phyloP scores from a whole-genome alignment of 1,284 basidiomycete genomes.

The Flammula alnicola region DNA sequence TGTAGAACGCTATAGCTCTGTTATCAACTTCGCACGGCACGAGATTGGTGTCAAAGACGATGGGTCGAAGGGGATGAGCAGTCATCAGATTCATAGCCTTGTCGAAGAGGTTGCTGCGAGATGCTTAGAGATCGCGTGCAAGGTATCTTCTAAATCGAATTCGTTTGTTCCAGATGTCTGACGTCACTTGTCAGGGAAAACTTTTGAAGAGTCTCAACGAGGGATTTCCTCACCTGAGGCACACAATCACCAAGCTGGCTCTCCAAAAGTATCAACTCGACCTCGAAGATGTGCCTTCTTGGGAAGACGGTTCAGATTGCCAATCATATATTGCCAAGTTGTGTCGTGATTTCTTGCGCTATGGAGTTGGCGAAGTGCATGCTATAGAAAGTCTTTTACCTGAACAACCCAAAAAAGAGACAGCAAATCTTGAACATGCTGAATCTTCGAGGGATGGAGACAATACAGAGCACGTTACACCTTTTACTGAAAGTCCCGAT shows the following conservation, averaged over 20 bases:
- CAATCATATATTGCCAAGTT: constrained; percentile 49
- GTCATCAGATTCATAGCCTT: constrained; percentile 45
- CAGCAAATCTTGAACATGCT: constrained; percentile 12
- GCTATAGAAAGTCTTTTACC: constrained; percentile 25
- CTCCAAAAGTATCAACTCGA: constrained; percentile 53
- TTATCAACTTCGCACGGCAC: constrained; percentile 57
- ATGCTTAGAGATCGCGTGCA: constrained; percentile 67
- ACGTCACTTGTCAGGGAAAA: constrained; percentile 51
- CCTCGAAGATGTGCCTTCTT: constrained; percentile 57
- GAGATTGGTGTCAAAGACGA: constrained; percentile 38
- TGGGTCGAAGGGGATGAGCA: constrained; percentile 46
- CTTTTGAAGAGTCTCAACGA: constrained; percentile 62
- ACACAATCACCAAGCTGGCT: constrained; percentile 47
- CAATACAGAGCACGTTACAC: constrained; percentile 6
- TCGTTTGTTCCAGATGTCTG: background rate
- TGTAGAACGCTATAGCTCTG: constrained; percentile 56
- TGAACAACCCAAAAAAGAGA: constrained; percentile 17
- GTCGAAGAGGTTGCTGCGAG: constrained; percentile 56
- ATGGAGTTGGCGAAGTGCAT: constrained; percentile 30
- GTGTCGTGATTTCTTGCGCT: constrained; percentile 49
- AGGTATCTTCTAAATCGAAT: constrained; percentile 43
- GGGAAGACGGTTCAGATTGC: constrained; percentile 50
- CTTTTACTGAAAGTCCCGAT: constrained; percentile 15
- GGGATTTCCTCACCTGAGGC: constrained; percentile 44
- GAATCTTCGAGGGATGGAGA: constrained; percentile 23